Base-by-base conservation (phyloP, 2,329 filamentous ascomycete genomes). In the Fusarium albidum region DNA sequence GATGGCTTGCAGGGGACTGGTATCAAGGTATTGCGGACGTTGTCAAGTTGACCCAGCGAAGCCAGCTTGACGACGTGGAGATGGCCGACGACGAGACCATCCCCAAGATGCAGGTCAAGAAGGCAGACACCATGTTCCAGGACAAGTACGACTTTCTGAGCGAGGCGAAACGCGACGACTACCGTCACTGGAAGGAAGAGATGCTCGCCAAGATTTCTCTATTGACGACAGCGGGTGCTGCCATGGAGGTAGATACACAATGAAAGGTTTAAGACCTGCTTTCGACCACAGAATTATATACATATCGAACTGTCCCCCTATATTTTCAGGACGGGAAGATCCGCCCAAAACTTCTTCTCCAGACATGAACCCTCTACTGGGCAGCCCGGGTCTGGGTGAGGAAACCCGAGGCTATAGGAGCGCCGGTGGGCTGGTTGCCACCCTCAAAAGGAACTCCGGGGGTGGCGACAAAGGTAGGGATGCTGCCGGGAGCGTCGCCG, bases 111-210 rank as follows among this genome's bases (percentile, higher is more conserved):
- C 75, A 79, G 50, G 68, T 79, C 25, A 73, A 85, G 71, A 71
- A 79, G 50, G 75, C 79, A 9, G 83, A 86, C 58, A 89, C 86
- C 3, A 92, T 92, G 89, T 84, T 93, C 63, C 89, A 92, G 70
- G 86, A 88, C 59, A 81, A 82, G 39, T 87, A 90, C 65, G 88
- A 92, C 65, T 91, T 87, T 65, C 71, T 93, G 63, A 87, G 86
- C 57, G 84, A 87, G 41, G 76, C 80, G 55, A 85, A 84, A 61
- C 79, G 80, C 63, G 77, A 76, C 33, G 84, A 88, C 10, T 92
- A 86, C 68, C 75, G 70, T 37, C 70, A 69, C 14, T 95, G 90
- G 91, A 87, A 87, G 70, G 77, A 79, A 5, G 73, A 70, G 2
- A 81, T 91, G 21, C 64, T 90, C 67, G 74, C 72, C 52, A 79